phyloP scores from a whole-genome alignment of 1,284 basidiomycete genomes.

The Cystobasidium pallidum region DNA sequence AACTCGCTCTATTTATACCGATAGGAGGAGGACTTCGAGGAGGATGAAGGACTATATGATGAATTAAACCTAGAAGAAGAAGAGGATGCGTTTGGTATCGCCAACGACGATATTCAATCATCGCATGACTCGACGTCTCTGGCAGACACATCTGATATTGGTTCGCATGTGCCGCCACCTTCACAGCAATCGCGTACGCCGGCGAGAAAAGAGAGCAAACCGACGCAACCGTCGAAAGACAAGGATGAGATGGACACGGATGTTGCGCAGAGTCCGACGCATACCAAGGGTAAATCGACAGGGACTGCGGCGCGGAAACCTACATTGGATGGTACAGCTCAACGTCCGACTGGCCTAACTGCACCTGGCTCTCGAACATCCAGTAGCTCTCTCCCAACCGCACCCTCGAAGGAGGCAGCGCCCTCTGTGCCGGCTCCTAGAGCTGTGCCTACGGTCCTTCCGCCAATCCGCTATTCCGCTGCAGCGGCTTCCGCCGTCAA shows the following conservation, averaged over 20 bases:
- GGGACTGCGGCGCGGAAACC: slow-evolving; percentile 52
- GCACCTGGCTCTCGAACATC: slow-evolving; percentile 18
- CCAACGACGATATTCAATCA: slow-evolving; percentile 66
- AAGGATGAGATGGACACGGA: slow-evolving; percentile 45
- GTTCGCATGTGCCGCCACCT: slow-evolving; percentile 30
- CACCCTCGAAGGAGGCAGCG: slow-evolving; percentile 5
- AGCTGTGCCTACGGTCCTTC: slow-evolving; percentile 59
- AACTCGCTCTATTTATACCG: too few relatives aligned
- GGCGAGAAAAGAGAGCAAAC: slow-evolving; percentile 42
- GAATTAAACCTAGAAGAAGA: slow-evolving; percentile 95
- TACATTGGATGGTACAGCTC: slow-evolving; percentile 50
- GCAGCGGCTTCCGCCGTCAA: slow-evolving; percentile 83
- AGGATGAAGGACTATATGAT: slow-evolving; percentile 97
- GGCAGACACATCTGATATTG: slow-evolving; percentile 54
- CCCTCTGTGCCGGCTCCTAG: slow-evolving; percentile 44
- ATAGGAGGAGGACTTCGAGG: slow-evolving; percentile 96
- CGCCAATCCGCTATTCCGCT: slow-evolving; percentile 83
- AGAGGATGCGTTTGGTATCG: slow-evolving; percentile 76
- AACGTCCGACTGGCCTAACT: slow-evolving; percentile 61
- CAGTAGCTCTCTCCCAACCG: slow-evolving; percentile 7
- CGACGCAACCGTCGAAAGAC: slow-evolving; percentile 26
- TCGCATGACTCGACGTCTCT: slow-evolving; percentile 61
- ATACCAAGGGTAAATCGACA: slow-evolving; percentile 60
- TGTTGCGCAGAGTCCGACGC: slow-evolving; percentile 43
- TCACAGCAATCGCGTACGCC: slow-evolving; percentile 40